phyloP scores from a whole-genome alignment of 805 yeast genomes.

The Schizosaccharomyces japonicus region DNA sequence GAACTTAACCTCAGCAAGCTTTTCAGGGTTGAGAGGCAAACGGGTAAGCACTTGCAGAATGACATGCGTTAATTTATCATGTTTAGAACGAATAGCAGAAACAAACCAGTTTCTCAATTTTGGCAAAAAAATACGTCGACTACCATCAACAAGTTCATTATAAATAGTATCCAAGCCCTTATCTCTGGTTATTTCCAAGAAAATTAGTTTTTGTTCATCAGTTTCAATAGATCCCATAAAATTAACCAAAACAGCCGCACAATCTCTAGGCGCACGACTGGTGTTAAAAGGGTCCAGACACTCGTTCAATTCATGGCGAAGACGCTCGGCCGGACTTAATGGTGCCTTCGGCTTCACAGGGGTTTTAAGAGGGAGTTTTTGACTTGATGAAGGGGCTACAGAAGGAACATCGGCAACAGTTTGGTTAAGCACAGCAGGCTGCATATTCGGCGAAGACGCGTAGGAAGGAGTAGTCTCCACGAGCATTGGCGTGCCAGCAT shows the following conservation, averaged over 20 bases:
- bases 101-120: slow-evolving; percentile 2
- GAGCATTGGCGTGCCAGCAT: too few species aligned
- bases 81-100: slow-evolving; percentile 3
- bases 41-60: background rate
- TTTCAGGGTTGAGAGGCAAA: background rate
- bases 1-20: slow-evolving; percentile 1
- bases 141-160: background rate
- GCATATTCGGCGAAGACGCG: too few species aligned
- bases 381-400: too few species aligned
- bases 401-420: too few species aligned
- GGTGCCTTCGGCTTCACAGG: too few species aligned
- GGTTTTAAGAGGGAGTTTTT: background rate
- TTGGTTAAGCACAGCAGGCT: too few species aligned
- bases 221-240: background rate
- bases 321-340: too few species aligned
- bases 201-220: background rate
- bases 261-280: background rate
- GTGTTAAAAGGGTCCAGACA: background rate
- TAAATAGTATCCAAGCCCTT: background rate
- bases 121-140: background rate
- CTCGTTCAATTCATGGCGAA: background rate
- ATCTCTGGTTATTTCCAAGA: background rate
- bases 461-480: too few species aligned
- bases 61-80: background rate
- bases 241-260: background rate